Base-by-base conservation (phyloP, 208 protist species). In the Crithidia sp. region DNA sequence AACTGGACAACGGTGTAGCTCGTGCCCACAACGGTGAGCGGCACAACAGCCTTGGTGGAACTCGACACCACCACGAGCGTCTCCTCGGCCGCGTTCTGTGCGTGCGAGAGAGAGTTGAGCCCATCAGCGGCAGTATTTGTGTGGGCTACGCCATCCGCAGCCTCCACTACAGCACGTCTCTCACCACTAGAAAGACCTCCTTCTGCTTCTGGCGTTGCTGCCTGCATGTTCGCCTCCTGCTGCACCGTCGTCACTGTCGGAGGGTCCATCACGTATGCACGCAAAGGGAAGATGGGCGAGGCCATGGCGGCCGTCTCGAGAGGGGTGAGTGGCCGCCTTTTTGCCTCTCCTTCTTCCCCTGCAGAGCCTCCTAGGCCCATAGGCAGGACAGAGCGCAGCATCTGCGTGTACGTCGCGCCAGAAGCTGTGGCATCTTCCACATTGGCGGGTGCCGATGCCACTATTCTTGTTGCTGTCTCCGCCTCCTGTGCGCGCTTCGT, bases 1-100 rank as follows among this genome's bases (percentile, higher is more conserved):
- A 90, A 84, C 71, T 82, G 52, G 2, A 89, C 61, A 2, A 87
- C 67, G 0, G 73, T 88, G 61, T 71, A 65, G 54, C 61, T 47
- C 59, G 44, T 67, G 54, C 71, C 79, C 0, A 58, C 36, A 9
- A 85, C 54, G n/a, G 17, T 70, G 49, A 88, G 39, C 0, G 79
- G 75, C 5, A 85, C 16, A 1, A 63, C 55, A 3, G 57, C 61
- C 7, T 52, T 61, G 28, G 50, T 60, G 19, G 19, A 17, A 14
- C 68, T 57, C 41, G 45, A 40, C 19, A 71, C 49, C 17, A 66
- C 36, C 10, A 69, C 76, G 0, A 74, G 7, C 7, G 28, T 41
- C 7, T 81, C 59, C 37, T 55, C 36, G 3, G 44, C 62, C 8
- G 45, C 10, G 44, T 17, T 65, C 19, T 12, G 12, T 17, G 43